Percentiles rank a stretch among this genome's conserved stretches.
Conservation (phyloP, 495 filamentous ascomycete species). For the Aspergillus sclerotiicarbonarius region DNA sequence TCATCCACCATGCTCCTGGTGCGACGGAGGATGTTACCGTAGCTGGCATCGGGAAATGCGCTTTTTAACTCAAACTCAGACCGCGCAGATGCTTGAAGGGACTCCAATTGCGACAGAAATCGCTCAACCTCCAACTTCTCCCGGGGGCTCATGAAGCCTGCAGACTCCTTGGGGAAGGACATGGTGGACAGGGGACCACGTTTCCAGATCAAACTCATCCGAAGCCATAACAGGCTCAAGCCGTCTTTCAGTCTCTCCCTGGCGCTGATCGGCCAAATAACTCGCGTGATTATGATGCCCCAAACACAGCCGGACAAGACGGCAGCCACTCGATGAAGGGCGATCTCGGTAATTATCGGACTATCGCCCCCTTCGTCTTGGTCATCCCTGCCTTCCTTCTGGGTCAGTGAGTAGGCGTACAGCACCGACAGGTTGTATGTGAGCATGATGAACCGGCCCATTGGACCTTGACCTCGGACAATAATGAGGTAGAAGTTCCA, state of each 20-base stretch:
- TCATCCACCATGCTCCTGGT: constrained; percentile 84
- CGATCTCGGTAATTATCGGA: constrained; percentile 84
- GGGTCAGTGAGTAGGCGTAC: constrained; percentile 87
- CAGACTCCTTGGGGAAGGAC: constrained; percentile 47
- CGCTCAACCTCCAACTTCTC: constrained; percentile 72
- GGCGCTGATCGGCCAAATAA: constrained; percentile 92
- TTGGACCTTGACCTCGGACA: constrained; percentile 76
- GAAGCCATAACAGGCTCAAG: constrained; percentile 80
- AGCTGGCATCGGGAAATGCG: constrained; percentile 71
- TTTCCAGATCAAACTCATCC: constrained; percentile 95
- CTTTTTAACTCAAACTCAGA: constrained; percentile 83
- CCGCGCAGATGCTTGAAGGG: constrained; percentile 65
- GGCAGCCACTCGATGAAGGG: constrained; percentile 83
- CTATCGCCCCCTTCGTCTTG: constrained; percentile 78
- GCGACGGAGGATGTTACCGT: constrained; percentile 69
- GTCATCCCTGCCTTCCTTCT: constrained; percentile 67
- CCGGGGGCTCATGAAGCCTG: constrained; percentile 73
- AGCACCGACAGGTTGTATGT: constrained; percentile 97
- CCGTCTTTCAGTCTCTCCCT: constrained; percentile 82
- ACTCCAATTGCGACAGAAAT: constrained; percentile 64
- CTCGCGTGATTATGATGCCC: constrained; percentile 84
- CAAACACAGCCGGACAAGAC: constrained; percentile 86
- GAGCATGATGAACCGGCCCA: constrained; percentile 88
- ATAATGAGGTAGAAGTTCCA: constrained; percentile 88
- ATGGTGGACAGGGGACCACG: constrained; percentile 83